phyloP scores from a whole-genome alignment of 2,329 filamentous ascomycete genomes.

The Alternaria brassicicola region DNA sequence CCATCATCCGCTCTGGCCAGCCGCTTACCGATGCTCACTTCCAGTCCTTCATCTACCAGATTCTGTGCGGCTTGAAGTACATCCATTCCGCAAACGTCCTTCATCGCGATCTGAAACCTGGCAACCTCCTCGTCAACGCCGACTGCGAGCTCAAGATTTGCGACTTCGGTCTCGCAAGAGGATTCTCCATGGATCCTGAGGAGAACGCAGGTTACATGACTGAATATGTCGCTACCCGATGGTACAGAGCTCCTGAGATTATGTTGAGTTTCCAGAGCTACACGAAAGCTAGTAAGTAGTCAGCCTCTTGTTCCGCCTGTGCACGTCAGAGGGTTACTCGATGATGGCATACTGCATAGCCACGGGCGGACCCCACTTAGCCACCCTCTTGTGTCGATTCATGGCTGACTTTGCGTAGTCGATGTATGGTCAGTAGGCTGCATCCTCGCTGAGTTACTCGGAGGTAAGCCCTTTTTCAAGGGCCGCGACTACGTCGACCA shows the following conservation, averaged over 20 bases:
- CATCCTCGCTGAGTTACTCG: slow-evolving; percentile 93
- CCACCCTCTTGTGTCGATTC: slow-evolving; percentile 11
- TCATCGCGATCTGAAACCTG: slow-evolving; percentile 95
- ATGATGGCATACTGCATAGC: slow-evolving; percentile 8
- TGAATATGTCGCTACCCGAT: slow-evolving; percentile 96
- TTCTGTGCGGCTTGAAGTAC: slow-evolving; percentile 97
- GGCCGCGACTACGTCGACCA: slow-evolving; percentile 99
- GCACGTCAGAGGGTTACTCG: not conserved
- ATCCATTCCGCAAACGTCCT: slow-evolving; percentile 98
- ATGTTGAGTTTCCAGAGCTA: slow-evolving; percentile 99
- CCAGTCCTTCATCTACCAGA: slow-evolving; percentile 99
- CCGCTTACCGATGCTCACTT: slow-evolving; percentile 98
- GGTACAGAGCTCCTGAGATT: slow-evolving; percentile 98
- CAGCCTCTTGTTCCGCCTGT: not conserved
- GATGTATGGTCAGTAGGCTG: slow-evolving; percentile 99
- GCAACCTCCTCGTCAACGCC: slow-evolving; percentile 95
- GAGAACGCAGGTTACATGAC: slow-evolving; percentile 99
- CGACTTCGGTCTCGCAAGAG: slow-evolving; percentile 94
- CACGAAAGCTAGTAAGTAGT: slow-evolving; percentile 82
- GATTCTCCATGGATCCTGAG: slow-evolving; percentile 95
- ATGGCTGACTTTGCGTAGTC: slow-evolving; percentile 62
- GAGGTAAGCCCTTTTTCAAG: slow-evolving; percentile 98
- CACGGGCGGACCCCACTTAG: slow-evolving; percentile 6
- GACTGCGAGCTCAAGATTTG: slow-evolving; percentile 99
- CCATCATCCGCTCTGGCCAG: slow-evolving; percentile 96